These are phyloP conservation scores for Thraustochytrium sp. DNA, from an alignment of 352 stramenopile genomes.

Conservation along the genomic window DNA sequence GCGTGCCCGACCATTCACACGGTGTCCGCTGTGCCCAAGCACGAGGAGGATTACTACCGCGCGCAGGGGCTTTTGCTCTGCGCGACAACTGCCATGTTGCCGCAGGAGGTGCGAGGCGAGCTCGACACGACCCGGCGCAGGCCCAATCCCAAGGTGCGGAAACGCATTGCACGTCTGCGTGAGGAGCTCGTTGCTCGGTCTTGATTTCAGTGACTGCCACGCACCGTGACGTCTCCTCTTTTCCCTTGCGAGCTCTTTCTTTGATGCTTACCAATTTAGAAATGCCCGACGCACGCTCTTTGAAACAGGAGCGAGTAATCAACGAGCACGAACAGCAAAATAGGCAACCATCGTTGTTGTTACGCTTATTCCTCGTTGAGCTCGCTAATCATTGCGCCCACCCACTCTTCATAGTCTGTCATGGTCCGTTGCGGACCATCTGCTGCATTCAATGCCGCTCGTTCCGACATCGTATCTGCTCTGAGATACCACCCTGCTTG, in stretches of 20 bases:
- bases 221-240: background rate
- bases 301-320: too few relatives aligned
- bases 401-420: too few relatives aligned
- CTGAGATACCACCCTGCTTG: too few relatives aligned
- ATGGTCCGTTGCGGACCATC: too few relatives aligned
- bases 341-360: too few relatives aligned
- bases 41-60: background rate
- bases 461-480: too few relatives aligned
- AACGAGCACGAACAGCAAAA: too few relatives aligned
- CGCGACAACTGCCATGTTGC: background rate
- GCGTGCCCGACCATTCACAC: background rate
- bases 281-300: too few relatives aligned
- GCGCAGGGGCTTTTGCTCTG: background rate
- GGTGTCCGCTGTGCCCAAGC: background rate
- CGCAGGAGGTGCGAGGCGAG: conserved; percentile 2
- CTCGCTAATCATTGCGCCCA: too few relatives aligned
- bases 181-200: background rate
- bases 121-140: background rate
- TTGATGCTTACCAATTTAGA: too few relatives aligned
- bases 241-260: background rate
- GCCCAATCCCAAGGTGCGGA: background rate
- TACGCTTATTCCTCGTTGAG: too few relatives aligned
- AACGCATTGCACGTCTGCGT: background rate
- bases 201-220: background rate
- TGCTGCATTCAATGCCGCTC: too few relatives aligned